Percentiles rank a stretch among this genome's conserved stretches.
Conservation (phyloP, 345 rosid genomes). For the Ceriops decandra region DNA sequence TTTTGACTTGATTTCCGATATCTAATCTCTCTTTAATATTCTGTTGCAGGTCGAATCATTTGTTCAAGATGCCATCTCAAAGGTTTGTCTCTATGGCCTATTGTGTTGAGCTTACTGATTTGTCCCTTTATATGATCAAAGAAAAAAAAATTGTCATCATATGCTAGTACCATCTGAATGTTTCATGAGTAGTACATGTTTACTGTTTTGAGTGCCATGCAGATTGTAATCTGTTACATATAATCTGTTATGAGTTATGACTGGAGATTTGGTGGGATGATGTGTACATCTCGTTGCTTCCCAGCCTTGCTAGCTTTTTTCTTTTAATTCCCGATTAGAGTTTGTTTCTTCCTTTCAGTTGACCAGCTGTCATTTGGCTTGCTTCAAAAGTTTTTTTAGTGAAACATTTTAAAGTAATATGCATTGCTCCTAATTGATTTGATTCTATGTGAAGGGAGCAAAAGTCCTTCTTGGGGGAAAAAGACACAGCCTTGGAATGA, state of each 20-base stretch:
- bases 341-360: neutral
- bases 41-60: conserved; percentile 73
- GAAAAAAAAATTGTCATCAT: too few species aligned
- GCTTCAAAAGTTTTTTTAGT: neutral
- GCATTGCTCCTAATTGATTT: conserved; percentile 12
- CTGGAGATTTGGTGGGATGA: too few species aligned
- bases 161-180: neutral
- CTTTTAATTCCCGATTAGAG: neutral
- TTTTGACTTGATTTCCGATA: conserved; percentile 4
- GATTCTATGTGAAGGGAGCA: conserved; percentile 64
- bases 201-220: too few species aligned
- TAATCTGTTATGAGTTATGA: too few species aligned
- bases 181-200: neutral
- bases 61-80: conserved; percentile 75
- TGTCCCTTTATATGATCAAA: neutral
- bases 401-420: neutral
- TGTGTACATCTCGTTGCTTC: too few species aligned
- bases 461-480: conserved; percentile 85
- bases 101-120: neutral
- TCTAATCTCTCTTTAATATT: conserved; percentile 20
- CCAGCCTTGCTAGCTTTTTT: too few species aligned
- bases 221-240: too few species aligned
- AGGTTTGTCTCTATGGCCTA: conserved; percentile 45
- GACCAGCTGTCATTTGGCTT: neutral
- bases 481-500: conserved; percentile 88